phyloP scores from a whole-genome alignment of 2,329 filamentous ascomycete genomes.

The Pseudogymnoascus destructans region DNA sequence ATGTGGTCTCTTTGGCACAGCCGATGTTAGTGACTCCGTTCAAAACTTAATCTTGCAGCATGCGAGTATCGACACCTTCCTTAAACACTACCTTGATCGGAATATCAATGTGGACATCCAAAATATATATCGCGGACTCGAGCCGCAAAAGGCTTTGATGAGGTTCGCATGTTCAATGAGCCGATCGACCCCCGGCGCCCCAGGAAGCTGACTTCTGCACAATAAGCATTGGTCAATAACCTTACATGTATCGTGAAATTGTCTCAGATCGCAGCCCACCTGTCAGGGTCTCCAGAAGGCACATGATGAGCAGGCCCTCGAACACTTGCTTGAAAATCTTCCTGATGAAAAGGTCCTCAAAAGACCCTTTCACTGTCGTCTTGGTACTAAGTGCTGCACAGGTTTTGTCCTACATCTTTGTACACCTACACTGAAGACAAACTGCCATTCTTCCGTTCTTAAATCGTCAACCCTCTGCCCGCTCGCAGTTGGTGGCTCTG shows the following conservation, averaged over 20 bases:
- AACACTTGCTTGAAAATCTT: background rate
- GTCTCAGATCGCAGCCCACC: too few species aligned
- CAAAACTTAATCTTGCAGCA: background rate
- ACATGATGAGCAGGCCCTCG: background rate
- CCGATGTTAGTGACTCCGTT: too few species aligned
- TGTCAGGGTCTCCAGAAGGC: too few species aligned
- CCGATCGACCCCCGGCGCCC: slow-evolving; percentile 10
- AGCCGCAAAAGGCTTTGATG: slow-evolving; percentile 11
- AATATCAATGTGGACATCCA: background rate
- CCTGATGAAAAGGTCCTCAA: background rate
- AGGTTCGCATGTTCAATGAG: slow-evolving; percentile 10
- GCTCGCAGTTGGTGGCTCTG: too few species aligned
- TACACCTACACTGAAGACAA: background rate
- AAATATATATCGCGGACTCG: background rate
- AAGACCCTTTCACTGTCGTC: too few species aligned
- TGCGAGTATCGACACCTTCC: slow-evolving; percentile 7
- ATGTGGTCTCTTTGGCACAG: too few species aligned
- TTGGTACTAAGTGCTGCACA: background rate
- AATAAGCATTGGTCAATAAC: slow-evolving; percentile 11
- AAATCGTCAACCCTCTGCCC: too few species aligned
- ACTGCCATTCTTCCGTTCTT: background rate
- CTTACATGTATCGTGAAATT: background rate
- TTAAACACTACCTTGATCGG: slow-evolving; percentile 9
- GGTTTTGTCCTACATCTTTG: background rate
- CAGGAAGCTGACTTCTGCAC: slow-evolving; percentile 8